Conservation (phyloP, 1,284 basidiomycete species). For the Cryptococcus sp. region DNA sequence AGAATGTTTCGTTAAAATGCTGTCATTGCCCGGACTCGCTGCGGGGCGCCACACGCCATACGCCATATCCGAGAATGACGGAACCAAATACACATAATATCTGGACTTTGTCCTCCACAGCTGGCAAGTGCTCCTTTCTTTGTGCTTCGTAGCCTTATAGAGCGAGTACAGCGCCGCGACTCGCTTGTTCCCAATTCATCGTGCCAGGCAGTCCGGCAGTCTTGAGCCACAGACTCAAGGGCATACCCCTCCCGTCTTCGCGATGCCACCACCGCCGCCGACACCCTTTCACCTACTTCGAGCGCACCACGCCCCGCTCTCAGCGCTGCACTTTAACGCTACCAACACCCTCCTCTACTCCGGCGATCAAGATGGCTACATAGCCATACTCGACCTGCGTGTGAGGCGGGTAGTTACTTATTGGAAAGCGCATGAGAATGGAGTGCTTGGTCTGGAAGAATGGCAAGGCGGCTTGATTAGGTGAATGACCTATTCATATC, state of each 20-base stretch:
- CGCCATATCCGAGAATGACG: too few relatives aligned
- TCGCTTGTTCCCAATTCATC: too few relatives aligned
- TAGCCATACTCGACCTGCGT: constrained; percentile 70
- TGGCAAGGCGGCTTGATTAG: constrained; percentile 68
- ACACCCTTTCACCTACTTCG: constrained; percentile 74
- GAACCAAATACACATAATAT: too few relatives aligned
- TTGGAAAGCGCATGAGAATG: constrained; percentile 77
- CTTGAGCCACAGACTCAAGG: not conserved
- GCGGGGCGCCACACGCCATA: too few relatives aligned
- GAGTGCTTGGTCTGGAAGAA: constrained; percentile 74
- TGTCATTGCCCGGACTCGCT: too few relatives aligned
- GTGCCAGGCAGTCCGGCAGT: not conserved
- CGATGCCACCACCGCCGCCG: constrained; percentile 34
- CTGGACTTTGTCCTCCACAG: too few relatives aligned
- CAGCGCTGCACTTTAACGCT: constrained; percentile 59
- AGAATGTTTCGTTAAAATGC: too few relatives aligned
- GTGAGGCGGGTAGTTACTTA: constrained; percentile 67
- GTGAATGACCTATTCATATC: constrained; percentile 54
- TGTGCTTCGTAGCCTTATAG: too few relatives aligned
- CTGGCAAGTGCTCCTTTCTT: too few relatives aligned
- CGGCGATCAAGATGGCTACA: constrained; percentile 71
- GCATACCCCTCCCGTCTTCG: not conserved
- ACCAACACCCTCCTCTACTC: constrained; percentile 78
- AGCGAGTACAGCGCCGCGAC: too few relatives aligned
- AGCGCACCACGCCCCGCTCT: constrained; percentile 64